These are phyloP conservation scores for Platanus orientalis DNA, from an alignment of 164 flowering plant genomes.

Conservation along the genomic window DNA sequence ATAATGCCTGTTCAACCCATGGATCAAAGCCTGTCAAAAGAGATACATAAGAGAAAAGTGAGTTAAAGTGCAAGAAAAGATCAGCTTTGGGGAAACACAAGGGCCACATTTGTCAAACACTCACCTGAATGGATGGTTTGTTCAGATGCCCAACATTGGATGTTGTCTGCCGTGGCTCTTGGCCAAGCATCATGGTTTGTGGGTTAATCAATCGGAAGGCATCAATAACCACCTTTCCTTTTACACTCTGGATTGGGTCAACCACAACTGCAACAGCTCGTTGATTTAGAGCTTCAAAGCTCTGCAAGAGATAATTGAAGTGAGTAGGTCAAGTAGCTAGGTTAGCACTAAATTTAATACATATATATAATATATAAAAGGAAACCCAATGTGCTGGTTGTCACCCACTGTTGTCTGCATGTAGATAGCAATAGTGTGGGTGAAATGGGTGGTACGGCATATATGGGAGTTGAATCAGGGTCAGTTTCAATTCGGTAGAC, in stretches of 20 bases:
- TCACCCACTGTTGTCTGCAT: no score
- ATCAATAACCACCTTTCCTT: constrained; percentile 97
- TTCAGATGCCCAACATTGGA: constrained; percentile 65
- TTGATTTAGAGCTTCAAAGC: constrained; percentile 62
- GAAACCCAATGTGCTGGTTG: no score
- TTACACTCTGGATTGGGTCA: constrained; percentile 81
- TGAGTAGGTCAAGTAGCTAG: no score
- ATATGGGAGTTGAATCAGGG: no score
- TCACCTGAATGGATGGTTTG: constrained; percentile 37
- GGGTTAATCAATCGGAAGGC: constrained; percentile 94
- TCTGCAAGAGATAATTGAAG: constrained; percentile 40
- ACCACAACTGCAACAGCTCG: constrained; percentile 36
- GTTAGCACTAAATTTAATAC: no score
- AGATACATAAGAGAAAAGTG: background rate
- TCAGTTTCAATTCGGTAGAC: no score
- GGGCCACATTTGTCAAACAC: background rate
- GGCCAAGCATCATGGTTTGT: constrained; percentile 92
- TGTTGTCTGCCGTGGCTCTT: constrained; percentile 95
- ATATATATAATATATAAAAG: no score
- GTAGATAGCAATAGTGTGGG: no score
- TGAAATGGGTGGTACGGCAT: no score
- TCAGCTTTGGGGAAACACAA: background rate
- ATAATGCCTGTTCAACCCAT: constrained; percentile 91
- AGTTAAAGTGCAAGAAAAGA: background rate
- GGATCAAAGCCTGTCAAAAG: constrained; percentile 87